These are phyloP conservation scores for Metschnikowia rubicola DNA, from an alignment of 805 yeast species.

Conservation along the genomic window DNA sequence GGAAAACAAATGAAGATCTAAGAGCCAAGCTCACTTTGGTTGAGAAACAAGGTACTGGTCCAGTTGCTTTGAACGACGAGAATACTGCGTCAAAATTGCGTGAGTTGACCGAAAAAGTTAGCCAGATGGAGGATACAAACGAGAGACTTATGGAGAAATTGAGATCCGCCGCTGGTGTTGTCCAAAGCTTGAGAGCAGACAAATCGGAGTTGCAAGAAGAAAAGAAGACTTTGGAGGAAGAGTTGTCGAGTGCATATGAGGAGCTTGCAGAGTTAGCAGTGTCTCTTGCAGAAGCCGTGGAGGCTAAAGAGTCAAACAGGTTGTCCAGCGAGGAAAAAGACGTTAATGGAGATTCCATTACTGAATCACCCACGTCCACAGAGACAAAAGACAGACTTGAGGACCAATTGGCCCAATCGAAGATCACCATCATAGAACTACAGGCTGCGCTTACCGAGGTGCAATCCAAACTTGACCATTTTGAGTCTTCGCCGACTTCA, in stretches of 20 bases:
- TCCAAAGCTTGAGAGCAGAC: conserved; percentile 27
- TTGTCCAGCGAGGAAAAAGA: background rate
- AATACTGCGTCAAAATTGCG: conserved; percentile 18
- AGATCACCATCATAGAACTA: conserved; percentile 3
- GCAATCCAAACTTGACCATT: background rate
- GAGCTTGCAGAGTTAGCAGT: conserved; percentile 10
- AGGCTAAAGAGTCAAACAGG: background rate
- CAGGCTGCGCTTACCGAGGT: background rate
- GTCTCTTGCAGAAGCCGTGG: conserved; percentile 11
- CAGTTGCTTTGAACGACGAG: background rate
- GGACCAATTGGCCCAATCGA: background rate
- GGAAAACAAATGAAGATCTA: conserved; percentile 23
- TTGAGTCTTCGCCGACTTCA: no score
- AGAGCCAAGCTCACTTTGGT: conserved; percentile 20
- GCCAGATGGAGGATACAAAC: conserved; percentile 25
- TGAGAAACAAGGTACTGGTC: conserved; percentile 16
- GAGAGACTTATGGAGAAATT: conserved; percentile 40
- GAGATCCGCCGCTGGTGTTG: conserved; percentile 37
- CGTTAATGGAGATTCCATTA: no score
- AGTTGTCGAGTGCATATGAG: conserved; percentile 14
- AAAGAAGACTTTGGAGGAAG: conserved; percentile 7
- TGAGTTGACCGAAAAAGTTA: conserved; percentile 9
- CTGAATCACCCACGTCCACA: background rate
- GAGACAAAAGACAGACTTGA: conserved; percentile 1
- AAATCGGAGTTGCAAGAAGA: conserved; percentile 5